Conservation (phyloP, 2,329 filamentous ascomycete genomes). For the Pseudogymnoascus pannorum region DNA sequence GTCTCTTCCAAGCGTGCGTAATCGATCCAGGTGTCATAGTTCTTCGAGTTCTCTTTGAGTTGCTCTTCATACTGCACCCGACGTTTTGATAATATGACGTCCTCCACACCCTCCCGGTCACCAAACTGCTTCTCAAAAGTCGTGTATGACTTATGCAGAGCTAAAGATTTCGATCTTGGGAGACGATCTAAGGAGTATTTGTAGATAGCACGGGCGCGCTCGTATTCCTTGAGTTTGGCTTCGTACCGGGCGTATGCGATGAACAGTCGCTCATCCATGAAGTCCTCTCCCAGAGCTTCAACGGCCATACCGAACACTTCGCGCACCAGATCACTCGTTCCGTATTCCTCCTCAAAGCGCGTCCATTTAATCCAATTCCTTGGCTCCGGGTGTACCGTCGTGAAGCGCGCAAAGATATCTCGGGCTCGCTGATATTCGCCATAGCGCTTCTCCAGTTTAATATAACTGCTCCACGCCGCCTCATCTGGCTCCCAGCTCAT, state of each 20-base stretch:
- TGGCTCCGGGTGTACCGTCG: slow-evolving; percentile 85
- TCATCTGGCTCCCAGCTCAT: slow-evolving; percentile 98
- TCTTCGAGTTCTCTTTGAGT: slow-evolving; percentile 87
- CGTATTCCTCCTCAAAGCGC: slow-evolving; percentile 91
- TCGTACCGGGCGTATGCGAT: slow-evolving; percentile 95
- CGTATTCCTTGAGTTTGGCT: slow-evolving; percentile 88
- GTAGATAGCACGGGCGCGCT: slow-evolving; percentile 89
- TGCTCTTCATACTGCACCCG: slow-evolving; percentile 91
- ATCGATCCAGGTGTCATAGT: slow-evolving; percentile 97
- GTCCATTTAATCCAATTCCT: slow-evolving; percentile 99
- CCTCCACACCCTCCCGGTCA: slow-evolving; percentile 85
- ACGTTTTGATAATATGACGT: slow-evolving; percentile 91
- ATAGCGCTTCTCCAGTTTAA: slow-evolving; percentile 94
- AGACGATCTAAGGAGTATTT: slow-evolving; percentile 92
- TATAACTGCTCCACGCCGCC: slow-evolving; percentile 90
- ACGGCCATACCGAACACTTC: slow-evolving; percentile 87
- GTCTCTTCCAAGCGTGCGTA: slow-evolving; percentile 86
- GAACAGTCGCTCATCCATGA: slow-evolving; percentile 93
- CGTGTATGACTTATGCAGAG: slow-evolving; percentile 88
- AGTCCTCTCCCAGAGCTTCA: slow-evolving; percentile 85
- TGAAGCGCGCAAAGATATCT: slow-evolving; percentile 83
- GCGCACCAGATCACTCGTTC: slow-evolving; percentile 82
- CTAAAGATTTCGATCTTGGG: slow-evolving; percentile 75
- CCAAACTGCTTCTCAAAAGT: slow-evolving; percentile 98
- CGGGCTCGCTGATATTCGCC: slow-evolving; percentile 86